Conservation (phyloP, 2,329 filamentous ascomycete species). For the Fusarium hostae region DNA sequence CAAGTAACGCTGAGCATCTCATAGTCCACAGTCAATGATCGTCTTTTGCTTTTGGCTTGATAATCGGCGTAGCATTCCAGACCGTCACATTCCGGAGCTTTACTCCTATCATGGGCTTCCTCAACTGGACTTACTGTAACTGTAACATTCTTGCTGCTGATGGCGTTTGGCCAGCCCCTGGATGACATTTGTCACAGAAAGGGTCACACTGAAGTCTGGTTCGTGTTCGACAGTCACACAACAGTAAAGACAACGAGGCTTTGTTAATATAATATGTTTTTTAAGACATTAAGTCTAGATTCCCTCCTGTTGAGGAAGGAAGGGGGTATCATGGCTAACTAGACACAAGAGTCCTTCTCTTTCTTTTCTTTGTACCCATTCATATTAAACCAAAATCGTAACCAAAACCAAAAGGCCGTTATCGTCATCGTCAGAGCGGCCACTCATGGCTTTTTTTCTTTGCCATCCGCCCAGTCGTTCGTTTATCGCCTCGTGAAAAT, state of each 20-base stretch:
- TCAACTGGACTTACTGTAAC: background rate
- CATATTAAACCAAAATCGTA: constrained; percentile 19
- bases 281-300: constrained; percentile 43
- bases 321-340: constrained; percentile 32
- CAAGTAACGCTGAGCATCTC: background rate
- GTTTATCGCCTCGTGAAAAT: constrained; percentile 30
- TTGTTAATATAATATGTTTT: constrained; percentile 13
- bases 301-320: constrained; percentile 10
- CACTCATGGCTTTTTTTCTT: constrained; percentile 22
- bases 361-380: constrained; percentile 36
- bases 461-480: constrained; percentile 23
- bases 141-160: background rate
- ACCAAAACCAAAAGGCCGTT: constrained; percentile 27
- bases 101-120: background rate
- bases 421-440: constrained; percentile 38
- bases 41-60: background rate
- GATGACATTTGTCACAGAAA: background rate
- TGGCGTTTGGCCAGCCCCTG: constrained; percentile 1
- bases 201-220: background rate
- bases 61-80: constrained; percentile 15
- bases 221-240: background rate
- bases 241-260: background rate
- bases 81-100: background rate
- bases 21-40: background rate
- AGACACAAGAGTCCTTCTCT: constrained; percentile 27